A percentile compares a stretch with the other conserved stretches of the same genome.
These are phyloP conservation scores for Ogataea trehaloabstinens DNA, from an alignment of 805 yeast species.

Conservation along the genomic window DNA sequence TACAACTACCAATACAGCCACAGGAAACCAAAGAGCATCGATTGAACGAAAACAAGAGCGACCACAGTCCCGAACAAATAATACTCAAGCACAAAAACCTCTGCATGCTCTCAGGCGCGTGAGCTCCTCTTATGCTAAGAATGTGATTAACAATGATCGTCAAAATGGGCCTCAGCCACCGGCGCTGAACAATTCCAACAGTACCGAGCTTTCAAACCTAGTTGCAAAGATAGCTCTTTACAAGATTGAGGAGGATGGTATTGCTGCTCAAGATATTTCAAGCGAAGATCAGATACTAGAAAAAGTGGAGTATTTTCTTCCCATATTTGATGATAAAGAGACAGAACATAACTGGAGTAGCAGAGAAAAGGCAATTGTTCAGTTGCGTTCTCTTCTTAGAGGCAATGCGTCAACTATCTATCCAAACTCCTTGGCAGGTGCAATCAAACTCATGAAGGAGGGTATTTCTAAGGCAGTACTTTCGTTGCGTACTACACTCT, in stretches of 20 bases:
- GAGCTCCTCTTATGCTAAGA: constrained; percentile 1
- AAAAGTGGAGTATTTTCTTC: constrained; percentile 28
- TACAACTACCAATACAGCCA: constrained; percentile 15
- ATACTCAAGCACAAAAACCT: constrained; percentile 2
- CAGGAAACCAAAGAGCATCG: not conserved
- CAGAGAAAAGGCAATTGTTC: constrained; percentile 62
- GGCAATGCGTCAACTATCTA: constrained; percentile 46
- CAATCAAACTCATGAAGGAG: constrained; percentile 44
- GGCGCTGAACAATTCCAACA: not conserved
- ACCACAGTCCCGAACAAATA: constrained; percentile 14
- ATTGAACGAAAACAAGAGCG: constrained; percentile 4
- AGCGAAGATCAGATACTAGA: constrained; percentile 29
- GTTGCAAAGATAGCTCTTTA: constrained; percentile 21
- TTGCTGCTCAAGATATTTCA: constrained; percentile 32
- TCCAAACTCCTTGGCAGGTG: constrained; percentile 30
- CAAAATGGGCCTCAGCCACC: not conserved
- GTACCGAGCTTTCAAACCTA: constrained; percentile 2
- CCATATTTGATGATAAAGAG: constrained; percentile 66
- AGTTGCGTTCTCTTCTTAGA: constrained; percentile 57
- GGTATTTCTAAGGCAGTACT: constrained; percentile 62
- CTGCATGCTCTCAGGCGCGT: constrained; percentile 1
- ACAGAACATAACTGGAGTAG: constrained; percentile 83
- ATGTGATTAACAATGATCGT: not conserved
- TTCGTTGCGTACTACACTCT: constrained; percentile 83
- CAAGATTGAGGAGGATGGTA: constrained; percentile 31